Evolutionary conservation across 2,329 filamentous ascomycete genomes (phyloP).

Genomic region (Xylariaceae sp.): DNA sequence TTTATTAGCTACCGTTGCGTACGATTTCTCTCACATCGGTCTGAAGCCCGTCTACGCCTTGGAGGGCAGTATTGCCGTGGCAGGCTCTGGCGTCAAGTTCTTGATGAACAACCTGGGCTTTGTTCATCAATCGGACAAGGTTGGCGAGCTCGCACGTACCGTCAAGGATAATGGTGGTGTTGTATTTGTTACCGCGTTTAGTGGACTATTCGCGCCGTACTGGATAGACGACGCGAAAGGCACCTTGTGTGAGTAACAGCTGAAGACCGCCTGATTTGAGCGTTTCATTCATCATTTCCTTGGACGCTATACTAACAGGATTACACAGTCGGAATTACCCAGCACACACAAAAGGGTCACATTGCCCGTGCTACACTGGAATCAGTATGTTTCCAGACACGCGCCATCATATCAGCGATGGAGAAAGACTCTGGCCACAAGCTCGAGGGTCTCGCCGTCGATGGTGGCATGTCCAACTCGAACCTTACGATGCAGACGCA

Average conservation of each 20-base stretch:
- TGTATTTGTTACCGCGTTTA: conserved; percentile 85
- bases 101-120: conserved; percentile 61
- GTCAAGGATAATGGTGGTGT: conserved; percentile 75
- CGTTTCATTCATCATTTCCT: no score
- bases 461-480: conserved; percentile 86
- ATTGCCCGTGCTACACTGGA: conserved; percentile 87
- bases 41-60: conserved; percentile 69
- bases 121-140: conserved; percentile 46
- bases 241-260: conserved; percentile 62
- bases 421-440: conserved; percentile 76
- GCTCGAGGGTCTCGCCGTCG: conserved; percentile 72
- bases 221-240: conserved; percentile 93
- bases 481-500: conserved; percentile 90
- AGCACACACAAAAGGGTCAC: conserved; percentile 80
- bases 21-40: conserved; percentile 62
- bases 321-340: conserved; percentile 67
- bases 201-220: conserved; percentile 85
- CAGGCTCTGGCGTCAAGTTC: conserved; percentile 76
- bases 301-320: conserved; percentile 20
- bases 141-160: conserved; percentile 48
- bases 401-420: conserved; percentile 89
- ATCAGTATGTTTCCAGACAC: conserved; percentile 88
- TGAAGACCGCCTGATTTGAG: neutral
- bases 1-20: conserved; percentile 81
- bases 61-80: conserved; percentile 80